Evolutionary conservation across 2,329 filamentous ascomycete species (phyloP), one percentile per base, ranked within the genome.

Genomic region (Pseudogymnoascus sp.): DNA sequence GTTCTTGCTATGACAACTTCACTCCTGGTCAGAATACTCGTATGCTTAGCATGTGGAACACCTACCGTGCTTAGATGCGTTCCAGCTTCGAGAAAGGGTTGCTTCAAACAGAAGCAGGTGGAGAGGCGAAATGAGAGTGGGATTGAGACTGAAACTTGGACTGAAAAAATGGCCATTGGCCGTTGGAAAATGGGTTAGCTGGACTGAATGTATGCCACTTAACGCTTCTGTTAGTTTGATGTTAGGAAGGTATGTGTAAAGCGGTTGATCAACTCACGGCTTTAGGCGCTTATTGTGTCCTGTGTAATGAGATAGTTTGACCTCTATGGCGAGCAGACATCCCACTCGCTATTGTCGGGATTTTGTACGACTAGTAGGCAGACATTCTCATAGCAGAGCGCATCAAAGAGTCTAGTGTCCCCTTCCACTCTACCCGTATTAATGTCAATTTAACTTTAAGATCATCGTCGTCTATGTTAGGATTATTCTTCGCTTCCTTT

Each of bases 1-100:
- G 50, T 46, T 61, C 53, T 64, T 81, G 79, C 73, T 79, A 78
- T 70, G 71, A 74, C 40, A 75, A 78, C 70, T 81, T 81, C 72
- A 67, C 65, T 37, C 46, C 66, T 28, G 50, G 50, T 37, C 66
- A 67, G 50, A 59, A 34, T 34, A 65, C 64, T n/a, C 61, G 66
- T 36, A 65, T 67, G 65, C 56, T 60, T 25, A 65, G 38, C 61
- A 66, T 67, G 65, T 67, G 56, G 42, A 65, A 62, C 37, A 62
- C 56, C n/a, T 67, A 65, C 50, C 65, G 66, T 61, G 62, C 63
- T 56, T 56, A 56, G 28, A 56, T 56, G 50, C 28, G 28, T 34
- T 56, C n/a, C n/a, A 56, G 46, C 46, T 56, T 56, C 4, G 25
- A 56, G 46, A 56, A 56, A 56, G n/a, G 25, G 46, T n/a, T 31